Evolutionary conservation across 129 eudicot genomes (phyloP).

Genomic region (Oenanthe sinensis): DNA sequence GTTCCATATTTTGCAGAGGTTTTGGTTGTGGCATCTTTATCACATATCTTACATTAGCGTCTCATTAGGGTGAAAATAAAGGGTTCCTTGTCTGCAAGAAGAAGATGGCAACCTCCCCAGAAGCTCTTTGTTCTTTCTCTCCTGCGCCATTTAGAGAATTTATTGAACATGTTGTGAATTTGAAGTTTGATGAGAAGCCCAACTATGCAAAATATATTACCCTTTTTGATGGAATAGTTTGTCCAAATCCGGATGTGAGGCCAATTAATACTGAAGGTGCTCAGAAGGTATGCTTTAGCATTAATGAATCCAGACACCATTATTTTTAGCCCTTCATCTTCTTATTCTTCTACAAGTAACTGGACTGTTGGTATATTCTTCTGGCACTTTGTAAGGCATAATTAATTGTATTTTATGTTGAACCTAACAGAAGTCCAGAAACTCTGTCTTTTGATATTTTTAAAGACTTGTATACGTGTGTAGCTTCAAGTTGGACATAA

Average conservation of each 20-base stretch:
- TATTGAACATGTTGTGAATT: constrained; percentile 67
- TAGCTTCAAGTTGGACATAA: constrained; percentile 83
- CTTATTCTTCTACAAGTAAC: not conserved
- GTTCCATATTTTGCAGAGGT: not conserved
- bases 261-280: constrained; percentile 88
- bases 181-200: constrained; percentile 82
- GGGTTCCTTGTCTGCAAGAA: constrained; percentile 86
- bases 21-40: not conserved
- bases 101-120: constrained; percentile 94
- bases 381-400: not conserved
- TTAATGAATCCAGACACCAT: not conserved
- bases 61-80: constrained; percentile 71
- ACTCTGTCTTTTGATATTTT: not conserved
- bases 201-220: constrained; percentile 75
- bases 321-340: not conserved
- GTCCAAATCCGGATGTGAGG: constrained; percentile 80
- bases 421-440: not conserved
- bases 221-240: constrained; percentile 87
- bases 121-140: constrained; percentile 56
- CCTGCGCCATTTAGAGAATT: constrained; percentile 75
- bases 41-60: not conserved
- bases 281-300: constrained; percentile 49
- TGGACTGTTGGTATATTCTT: not conserved
- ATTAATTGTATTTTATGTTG: not conserved
- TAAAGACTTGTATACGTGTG: constrained; percentile 9